A percentile compares a stretch with the other conserved stretches of the same genome.
These are phyloP conservation scores for Blepharisma japonicum DNA, from an alignment of 73 alveolate genomes.

Conservation along the genomic window DNA sequence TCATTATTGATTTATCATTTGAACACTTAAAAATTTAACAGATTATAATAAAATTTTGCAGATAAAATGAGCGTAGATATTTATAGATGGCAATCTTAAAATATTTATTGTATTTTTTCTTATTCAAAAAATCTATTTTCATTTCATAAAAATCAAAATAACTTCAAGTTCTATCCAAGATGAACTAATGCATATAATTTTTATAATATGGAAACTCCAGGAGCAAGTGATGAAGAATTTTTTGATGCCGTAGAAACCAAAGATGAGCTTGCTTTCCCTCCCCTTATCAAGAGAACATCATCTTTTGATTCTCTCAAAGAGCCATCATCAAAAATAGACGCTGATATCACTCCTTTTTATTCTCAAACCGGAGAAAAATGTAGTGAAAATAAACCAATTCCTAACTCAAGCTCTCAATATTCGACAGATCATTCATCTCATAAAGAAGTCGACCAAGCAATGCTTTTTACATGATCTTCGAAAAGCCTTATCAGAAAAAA, in stretches of 20 bases:
- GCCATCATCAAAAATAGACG: not conserved
- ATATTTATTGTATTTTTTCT: no score
- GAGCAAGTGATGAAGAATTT: slow-evolving; percentile 2
- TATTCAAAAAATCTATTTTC: no score
- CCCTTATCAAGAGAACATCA: not conserved
- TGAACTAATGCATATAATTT: no score
- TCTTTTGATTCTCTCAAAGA: not conserved
- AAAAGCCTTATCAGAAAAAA: not conserved
- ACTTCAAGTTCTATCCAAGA: no score
- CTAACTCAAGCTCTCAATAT: not conserved
- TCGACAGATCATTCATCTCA: not conserved
- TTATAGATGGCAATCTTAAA: no score
- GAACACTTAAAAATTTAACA: no score
- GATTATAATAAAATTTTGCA: no score
- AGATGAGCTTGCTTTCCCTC: not conserved
- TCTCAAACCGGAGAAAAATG: not conserved
- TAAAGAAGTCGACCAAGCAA: not conserved
- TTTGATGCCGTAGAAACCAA: slow-evolving; percentile 7
- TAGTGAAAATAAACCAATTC: not conserved
- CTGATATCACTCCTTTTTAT: slow-evolving; percentile 6
- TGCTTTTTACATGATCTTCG: slow-evolving; percentile 1
- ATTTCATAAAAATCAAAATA: no score
- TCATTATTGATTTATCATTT: no score
- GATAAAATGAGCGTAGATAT: no score
- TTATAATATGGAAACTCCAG: not conserved